Evolutionary conservation across 2,329 filamentous ascomycete species (phyloP).

Genomic region (Arachnomyces sp.): DNA sequence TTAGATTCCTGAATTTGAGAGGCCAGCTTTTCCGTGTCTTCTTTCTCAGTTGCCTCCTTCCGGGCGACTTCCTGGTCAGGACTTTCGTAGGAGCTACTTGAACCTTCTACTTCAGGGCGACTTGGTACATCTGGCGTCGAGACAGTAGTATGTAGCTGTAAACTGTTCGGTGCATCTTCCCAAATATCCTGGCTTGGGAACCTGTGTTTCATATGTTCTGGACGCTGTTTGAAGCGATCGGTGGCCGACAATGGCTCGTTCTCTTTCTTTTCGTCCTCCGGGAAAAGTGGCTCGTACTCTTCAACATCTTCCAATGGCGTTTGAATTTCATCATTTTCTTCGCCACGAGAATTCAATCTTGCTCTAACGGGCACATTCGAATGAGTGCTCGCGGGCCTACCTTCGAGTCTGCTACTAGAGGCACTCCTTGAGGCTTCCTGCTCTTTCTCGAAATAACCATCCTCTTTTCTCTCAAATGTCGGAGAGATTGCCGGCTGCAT

Average conservation of each 20-base stretch:
- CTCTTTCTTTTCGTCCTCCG: conserved; percentile 62
- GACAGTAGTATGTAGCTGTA: conserved; percentile 70
- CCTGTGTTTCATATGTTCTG: conserved; percentile 51
- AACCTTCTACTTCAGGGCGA: conserved; percentile 29
- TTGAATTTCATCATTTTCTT: conserved; percentile 44
- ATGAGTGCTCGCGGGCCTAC: conserved; percentile 57
- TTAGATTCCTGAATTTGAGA: conserved; percentile 27
- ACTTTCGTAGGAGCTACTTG: conserved; percentile 34
- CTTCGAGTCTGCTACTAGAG: conserved; percentile 57
- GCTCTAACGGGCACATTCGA: conserved; percentile 46
- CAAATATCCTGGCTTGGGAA: conserved; percentile 96
- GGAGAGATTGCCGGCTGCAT: conserved; percentile 79
- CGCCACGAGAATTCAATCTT: conserved; percentile 49
- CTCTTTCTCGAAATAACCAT: conserved; percentile 43
- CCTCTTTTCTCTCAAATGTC: conserved; percentile 55
- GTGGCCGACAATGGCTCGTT: conserved; percentile 45
- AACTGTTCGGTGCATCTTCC: conserved; percentile 89
- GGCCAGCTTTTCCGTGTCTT: conserved; percentile 28
- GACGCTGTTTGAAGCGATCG: conserved; percentile 49
- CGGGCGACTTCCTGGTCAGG: conserved; percentile 43
- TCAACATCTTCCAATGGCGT: conserved; percentile 80
- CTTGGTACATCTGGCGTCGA: conserved; percentile 64
- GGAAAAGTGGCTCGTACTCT: conserved; percentile 92
- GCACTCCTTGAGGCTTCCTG: conserved; percentile 42
- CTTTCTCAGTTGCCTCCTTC: conserved; percentile 30